Conservation (phyloP, 2,329 filamentous ascomycete species). For the Botrytis porri region DNA sequence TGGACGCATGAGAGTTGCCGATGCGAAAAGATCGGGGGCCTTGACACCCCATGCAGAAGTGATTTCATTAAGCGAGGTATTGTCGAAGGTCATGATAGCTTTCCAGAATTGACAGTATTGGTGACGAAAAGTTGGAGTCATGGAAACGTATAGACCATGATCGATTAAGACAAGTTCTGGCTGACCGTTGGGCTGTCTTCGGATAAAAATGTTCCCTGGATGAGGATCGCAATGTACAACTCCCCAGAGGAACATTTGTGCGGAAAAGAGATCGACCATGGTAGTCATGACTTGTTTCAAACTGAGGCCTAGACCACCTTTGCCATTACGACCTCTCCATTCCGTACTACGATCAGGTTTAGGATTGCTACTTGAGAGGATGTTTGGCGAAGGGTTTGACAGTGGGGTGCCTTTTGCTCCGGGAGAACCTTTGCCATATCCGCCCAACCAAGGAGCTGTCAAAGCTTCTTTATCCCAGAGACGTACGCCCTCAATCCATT, state of each 20-base stretch:
- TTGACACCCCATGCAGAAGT: constrained; percentile 82
- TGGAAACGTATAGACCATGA: constrained; percentile 92
- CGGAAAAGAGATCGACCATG: constrained; percentile 94
- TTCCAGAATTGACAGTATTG: constrained; percentile 94
- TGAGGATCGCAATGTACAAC: constrained; percentile 95
- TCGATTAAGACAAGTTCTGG: constrained; percentile 94
- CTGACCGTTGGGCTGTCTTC: constrained; percentile 75
- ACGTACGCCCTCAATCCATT: constrained; percentile 95
- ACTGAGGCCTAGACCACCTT: constrained; percentile 79
- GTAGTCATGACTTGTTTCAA: constrained; percentile 90
- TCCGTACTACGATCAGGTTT: constrained; percentile 75
- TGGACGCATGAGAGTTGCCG: constrained; percentile 82
- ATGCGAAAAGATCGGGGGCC: constrained; percentile 87
- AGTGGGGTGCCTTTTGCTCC: constrained; percentile 70
- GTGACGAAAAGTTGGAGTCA: constrained; percentile 77
- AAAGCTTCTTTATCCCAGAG: constrained; percentile 89
- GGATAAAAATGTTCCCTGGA: constrained; percentile 95
- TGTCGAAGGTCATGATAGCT: constrained; percentile 89
- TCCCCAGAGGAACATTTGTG: constrained; percentile 97
- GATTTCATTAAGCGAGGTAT: constrained; percentile 69
- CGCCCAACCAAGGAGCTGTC: constrained; percentile 73
- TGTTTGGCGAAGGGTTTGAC: constrained; percentile 31
- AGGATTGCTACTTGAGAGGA: constrained; percentile 51
- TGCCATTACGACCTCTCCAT: constrained; percentile 71
- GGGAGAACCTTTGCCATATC: constrained; percentile 71